Percentiles rank a stretch among this genome's conserved stretches.
Evolutionary conservation across 2,329 filamentous ascomycete species (phyloP).

Genomic region (Geosmithia flava): DNA sequence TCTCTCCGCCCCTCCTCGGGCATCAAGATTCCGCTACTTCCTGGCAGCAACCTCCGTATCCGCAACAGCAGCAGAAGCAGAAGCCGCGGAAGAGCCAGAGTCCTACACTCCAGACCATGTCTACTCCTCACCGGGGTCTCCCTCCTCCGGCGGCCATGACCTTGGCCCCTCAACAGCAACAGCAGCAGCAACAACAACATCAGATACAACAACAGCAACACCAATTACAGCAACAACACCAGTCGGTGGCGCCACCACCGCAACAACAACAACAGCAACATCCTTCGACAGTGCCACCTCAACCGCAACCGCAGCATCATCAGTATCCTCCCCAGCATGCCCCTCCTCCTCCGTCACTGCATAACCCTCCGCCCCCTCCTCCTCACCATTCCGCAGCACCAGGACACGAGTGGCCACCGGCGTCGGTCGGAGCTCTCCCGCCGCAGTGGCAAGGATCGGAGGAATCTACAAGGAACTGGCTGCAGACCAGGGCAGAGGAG

Average conservation of each 20-base stretch:
- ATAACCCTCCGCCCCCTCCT: constrained; percentile 10
- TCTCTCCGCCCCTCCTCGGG: constrained; percentile 35
- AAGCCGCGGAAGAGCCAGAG: constrained; percentile 30
- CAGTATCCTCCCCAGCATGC: background rate
- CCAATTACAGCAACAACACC: constrained; percentile 8
- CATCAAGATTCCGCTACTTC: constrained; percentile 18
- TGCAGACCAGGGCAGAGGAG: constrained; percentile 60
- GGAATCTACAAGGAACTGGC: constrained; percentile 61
- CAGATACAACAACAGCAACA: constrained; percentile 10
- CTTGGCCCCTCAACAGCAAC: constrained; percentile 31
- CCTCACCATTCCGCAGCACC: constrained; percentile 3
- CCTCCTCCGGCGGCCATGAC: constrained; percentile 57
- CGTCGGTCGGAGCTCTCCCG: constrained; percentile 29
- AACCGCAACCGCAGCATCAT: constrained; percentile 12
- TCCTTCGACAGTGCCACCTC: constrained; percentile 14
- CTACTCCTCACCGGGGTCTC: constrained; percentile 56
- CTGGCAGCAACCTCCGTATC: constrained; percentile 20
- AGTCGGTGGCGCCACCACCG: background rate
- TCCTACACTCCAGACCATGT: constrained; percentile 46
- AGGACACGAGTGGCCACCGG: constrained; percentile 28
- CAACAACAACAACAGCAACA: constrained; percentile 6
- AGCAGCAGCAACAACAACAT: constrained; percentile 7
- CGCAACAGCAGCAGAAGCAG: constrained; percentile 25
- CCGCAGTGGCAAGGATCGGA: constrained; percentile 56
- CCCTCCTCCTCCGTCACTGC: constrained; percentile 5